Base-by-base conservation (phyloP, 73 alveolate genomes). In the Tetrahymena thermophila region DNA sequence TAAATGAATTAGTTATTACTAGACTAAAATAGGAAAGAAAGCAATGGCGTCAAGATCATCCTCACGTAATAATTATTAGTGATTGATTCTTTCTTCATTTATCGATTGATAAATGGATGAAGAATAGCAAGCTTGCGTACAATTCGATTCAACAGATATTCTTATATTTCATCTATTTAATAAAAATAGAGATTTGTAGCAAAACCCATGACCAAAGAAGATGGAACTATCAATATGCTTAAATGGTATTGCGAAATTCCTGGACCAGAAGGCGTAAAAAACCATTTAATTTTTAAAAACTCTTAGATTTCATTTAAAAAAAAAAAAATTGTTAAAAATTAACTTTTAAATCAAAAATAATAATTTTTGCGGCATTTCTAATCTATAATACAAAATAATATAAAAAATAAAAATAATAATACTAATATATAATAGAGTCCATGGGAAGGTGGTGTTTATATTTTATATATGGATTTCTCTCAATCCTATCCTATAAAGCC, bases 361-460 rank as follows among this genome's bases (percentile, higher is more conserved):
- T 31, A 28, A 71, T 71, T 28, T 28, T 71, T 71, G 89, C 89
- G 89, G 89, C 89, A 71, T 71, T 71, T 71, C 35, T 71, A n/a
- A 71, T 50, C 31, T 50, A 50, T 1, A 50, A 50, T 1, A 50
- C 31, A 19, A 28, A 28, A 13, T 8, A n/a, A 28, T 71, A 0
- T 25, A 4, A 28, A 0, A 71, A 7, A 7, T 71, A 25, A 25
- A 71, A 19, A 28, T 0, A 23, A 25, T 71, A 11, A 71, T 9
- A 8, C n/a, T 71, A n/a, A 19, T 25, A 25, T 28, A n/a, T 25
- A 9, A 1, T 25, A 94, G 96, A 57, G 96, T 84, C 85, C 97
- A 58, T 97, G 98, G 98, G 98, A 97, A 96, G 98, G 97, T 25
- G 98, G 98, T 19, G 94, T 96, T 56, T 97, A 97, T 56, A 97